Conservation (phyloP, 2,329 filamentous ascomycete species). For the Sclerotinia spermophila region DNA sequence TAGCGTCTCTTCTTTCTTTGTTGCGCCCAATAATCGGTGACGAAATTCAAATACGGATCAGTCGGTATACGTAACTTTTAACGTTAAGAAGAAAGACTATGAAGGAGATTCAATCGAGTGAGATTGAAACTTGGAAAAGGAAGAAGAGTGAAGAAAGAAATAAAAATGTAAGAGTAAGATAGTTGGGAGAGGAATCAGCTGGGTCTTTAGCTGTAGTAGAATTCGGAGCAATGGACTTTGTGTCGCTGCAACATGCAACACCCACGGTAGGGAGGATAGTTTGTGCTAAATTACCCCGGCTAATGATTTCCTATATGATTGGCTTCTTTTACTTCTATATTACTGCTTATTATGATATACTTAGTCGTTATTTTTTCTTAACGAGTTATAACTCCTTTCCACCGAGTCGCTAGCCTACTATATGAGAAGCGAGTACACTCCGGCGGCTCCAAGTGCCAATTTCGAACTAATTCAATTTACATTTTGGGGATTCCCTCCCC, state of each 20-base stretch:
- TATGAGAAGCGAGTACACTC: neutral
- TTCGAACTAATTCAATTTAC: neutral
- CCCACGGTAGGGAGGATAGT: slow-evolving; percentile 14
- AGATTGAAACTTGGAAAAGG: neutral
- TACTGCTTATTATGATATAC: neutral
- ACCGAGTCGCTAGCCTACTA: slow-evolving; percentile 1
- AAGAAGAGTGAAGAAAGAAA: neutral
- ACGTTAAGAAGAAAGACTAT: neutral
- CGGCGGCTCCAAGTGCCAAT: neutral
- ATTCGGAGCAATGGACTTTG: slow-evolving; percentile 1
- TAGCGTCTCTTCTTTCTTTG: neutral
- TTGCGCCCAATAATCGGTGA: neutral
- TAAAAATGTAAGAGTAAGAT: neutral
- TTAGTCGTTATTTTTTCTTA: neutral
- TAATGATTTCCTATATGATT: neutral
- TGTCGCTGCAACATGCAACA: neutral
- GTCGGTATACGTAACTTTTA: neutral
- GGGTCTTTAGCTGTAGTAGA: slow-evolving; percentile 10
- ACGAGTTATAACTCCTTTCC: slow-evolving; percentile 1
- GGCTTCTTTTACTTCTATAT: neutral
- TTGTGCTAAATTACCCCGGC: slow-evolving; percentile 2
- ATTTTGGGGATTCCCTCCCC: neutral
- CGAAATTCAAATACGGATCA: neutral
- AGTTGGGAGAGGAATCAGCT: slow-evolving; percentile 7
- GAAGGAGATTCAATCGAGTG: neutral